Conservation (phyloP, 495 filamentous ascomycete species). For the Geopyxis carbonaria region DNA sequence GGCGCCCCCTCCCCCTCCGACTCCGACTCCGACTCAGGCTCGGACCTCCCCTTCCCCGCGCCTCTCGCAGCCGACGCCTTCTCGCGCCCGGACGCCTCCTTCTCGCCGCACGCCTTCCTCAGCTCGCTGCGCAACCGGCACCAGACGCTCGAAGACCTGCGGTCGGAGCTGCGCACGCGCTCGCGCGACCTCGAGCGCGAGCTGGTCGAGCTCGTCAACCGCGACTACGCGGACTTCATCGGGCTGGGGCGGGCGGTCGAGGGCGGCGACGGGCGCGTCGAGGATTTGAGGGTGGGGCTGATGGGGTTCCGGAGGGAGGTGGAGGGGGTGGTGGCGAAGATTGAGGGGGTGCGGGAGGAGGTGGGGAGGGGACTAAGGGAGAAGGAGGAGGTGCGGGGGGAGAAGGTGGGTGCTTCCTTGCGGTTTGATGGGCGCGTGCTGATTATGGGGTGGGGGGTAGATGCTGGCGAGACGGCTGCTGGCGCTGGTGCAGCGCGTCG, state of each 20-base stretch:
- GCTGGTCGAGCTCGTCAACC: slow-evolving; percentile 81
- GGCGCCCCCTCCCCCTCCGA: not conserved
- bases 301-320: slow-evolving; percentile 71
- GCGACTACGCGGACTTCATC: slow-evolving; percentile 81
- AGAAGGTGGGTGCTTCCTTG: slow-evolving; percentile 28
- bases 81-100: slow-evolving; percentile 29
- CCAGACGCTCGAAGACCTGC: slow-evolving; percentile 89
- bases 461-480: slow-evolving; percentile 45
- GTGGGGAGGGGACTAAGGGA: slow-evolving; percentile 38
- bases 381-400: slow-evolving; percentile 34
- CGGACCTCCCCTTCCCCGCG: slow-evolving; percentile 21
- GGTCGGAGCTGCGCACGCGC: slow-evolving; percentile 62
- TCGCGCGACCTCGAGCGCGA: slow-evolving; percentile 61
- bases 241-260: slow-evolving; percentile 61
- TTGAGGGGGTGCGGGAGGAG: slow-evolving; percentile 37
- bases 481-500: slow-evolving; percentile 50
- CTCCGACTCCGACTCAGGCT: slow-evolving; percentile 11
- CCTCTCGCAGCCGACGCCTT: slow-evolving; percentile 20
- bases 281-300: slow-evolving; percentile 76
- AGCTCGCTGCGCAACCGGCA: slow-evolving; percentile 69
- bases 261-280: slow-evolving; percentile 79
- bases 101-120: slow-evolving; percentile 68
- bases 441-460: slow-evolving; percentile 4
- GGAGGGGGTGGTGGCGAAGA: slow-evolving; percentile 36
- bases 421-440: not conserved